Base-by-base conservation (phyloP, 805 yeast species). In the Lipomyces mesembrius region DNA sequence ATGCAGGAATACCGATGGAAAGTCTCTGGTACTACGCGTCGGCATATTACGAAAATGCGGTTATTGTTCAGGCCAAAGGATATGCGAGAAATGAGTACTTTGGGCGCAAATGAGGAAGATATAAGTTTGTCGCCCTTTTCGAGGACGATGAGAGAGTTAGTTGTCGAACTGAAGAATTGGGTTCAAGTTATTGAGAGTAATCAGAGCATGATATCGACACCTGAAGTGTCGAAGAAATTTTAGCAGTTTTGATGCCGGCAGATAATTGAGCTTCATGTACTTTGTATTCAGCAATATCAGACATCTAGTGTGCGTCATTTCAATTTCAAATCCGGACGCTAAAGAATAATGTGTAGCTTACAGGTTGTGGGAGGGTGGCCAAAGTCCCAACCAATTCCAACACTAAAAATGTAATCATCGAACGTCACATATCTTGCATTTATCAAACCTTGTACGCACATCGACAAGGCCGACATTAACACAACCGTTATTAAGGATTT, bases 111-210 rank as follows among this genome's bases (percentile, higher is more conserved):
- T 29, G 34, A 9, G 55, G 17, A 25, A 22, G 34, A 22, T 7
- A 29, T 14, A 1, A 12, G 11, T 17, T n/a, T 51, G 60, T 32
- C 57, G 12, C 51, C 62, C 3, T 59, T 54, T 27, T 29, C 56
- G 14, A 32, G 55, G 12, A 27, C 52, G 22, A 53, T 58, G 12
- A 22, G 51, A 20, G 20, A 34, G 53, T 17, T 63, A 9, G 49
- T 54, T 5, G 54, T 22, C 6, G 66, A 60, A 2, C 22, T 63
- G 52, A 55, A 56, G 43, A 55, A 63, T n/a, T 63, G 66, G 66
- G 63, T 56, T 17, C 32, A 37, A 5, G 27, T 63, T 29, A 32
- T 63, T 20, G 60, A 63, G 20, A 32, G 39, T 8, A 63, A 63
- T 34, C 60, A 51, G 34, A 63, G 62, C 34, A 52, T 52, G 34